Base-by-base conservation (phyloP, 2,329 filamentous ascomycete species). In the Sporothrix globosa region DNA sequence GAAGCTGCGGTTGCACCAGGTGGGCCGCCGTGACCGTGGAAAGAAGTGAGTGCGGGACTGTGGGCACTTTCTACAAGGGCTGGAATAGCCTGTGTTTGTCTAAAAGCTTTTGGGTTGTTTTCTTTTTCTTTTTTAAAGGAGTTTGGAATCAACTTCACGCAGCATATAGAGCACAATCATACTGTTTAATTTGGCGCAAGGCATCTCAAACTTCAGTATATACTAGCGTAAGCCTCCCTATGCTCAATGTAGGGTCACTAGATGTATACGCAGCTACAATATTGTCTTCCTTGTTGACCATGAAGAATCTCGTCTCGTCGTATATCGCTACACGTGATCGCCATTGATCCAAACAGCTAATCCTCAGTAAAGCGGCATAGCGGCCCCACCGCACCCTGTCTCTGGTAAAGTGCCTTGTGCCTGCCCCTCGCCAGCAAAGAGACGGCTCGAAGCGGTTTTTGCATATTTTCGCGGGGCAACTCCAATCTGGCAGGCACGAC, bases 1-100 rank as follows among this genome's bases (percentile, higher is more conserved):
- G 82, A 87, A 86, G 79, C 83, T 89, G 76, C 91, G 88, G 82
- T 78, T 83, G 34, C 71, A 86, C 74, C 84, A 86, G 71, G 77
- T 77, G 30, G 84, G 84, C 27, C 81, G 83, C 19, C 78, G 81
- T 71, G 81, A 82, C 73, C 78, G 82, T 70, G 81, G 81, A 63
- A 84, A 83, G 75, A 78, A 78, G 41, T 70, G 17, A 48, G 24
- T 10, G 11, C 1, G 30, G 13, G 10, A 10, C 2, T 13, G 6
- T 7, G 5, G 41, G 11, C 41, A 17, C 10, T 24, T 5, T 14
- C 58, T 24, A 44, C 39, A 3, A 7, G 34, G 39, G 10, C n/a
- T 61, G 2, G 11, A 24, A 14, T 19, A 3, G 14, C 44, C 14
- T 53, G 27, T 17, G 1, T 17, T 24, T 44, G 21, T 44, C 30